Evolutionary conservation across 2,329 filamentous ascomycete species (phyloP), one percentile per base, ranked within the genome.

Genomic region (Fusarium nelsonii): DNA sequence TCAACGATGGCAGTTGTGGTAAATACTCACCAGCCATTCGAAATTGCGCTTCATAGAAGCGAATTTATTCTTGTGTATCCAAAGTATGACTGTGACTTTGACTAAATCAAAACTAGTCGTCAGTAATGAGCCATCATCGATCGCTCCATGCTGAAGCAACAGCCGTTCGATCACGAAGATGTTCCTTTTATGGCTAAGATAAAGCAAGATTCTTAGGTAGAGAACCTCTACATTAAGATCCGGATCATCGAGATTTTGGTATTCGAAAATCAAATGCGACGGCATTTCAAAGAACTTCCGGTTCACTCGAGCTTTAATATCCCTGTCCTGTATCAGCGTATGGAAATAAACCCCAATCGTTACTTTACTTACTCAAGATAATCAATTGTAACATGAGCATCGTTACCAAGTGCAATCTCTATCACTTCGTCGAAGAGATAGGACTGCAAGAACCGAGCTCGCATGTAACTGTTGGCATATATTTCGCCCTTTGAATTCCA

Each of bases 131-230:
- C 79, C 79, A 5, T 80, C 75, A 15, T 79, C 78, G 2, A 76
- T 66, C 15, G 79, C 74, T 1, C 80, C 78, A 12, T 76, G 76
- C 37, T 84, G 85, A 33, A 85, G 80, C 33, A 90, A 77, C 2
- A 89, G 82, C 16, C 88, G 80, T 63, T 90, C 85, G 14, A 89
- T 77, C 14, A 90, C 81, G 63, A 90, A 89, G 4, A 86, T 79
- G 44, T 88, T 88, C 37, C 88, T 83, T 1, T 87, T 76, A 52
- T 86, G 82, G 34, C 83, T 81, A 3, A 88, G 80, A 10, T 80
- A 79, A 1, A 85, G 75, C 4, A 88, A 72, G 23, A 85, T 79
- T 8, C 84, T 78, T 10, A 79, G 77, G 56, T 84, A 84, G 2
- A 85, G 65, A 0, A 76, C 70, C 1, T 77, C 63, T 0, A 77